Base-by-base conservation (phyloP, 257 asterid genomes). In the Solanum bulbocastanum region DNA sequence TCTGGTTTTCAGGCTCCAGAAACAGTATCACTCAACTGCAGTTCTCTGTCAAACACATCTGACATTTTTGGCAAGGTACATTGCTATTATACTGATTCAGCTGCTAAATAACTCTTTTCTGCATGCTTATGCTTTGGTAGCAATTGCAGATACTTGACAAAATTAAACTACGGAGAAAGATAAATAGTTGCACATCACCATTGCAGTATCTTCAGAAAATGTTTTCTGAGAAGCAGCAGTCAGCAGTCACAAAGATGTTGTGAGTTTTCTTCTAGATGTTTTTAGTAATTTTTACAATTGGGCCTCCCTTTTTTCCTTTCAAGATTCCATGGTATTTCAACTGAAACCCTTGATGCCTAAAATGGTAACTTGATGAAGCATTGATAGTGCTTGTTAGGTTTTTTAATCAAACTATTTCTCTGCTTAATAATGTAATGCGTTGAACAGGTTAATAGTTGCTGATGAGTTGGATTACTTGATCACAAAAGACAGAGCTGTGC, bases 381-480 rank as follows among this genome's bases (percentile, higher is more conserved):
- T 33, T 32, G 58, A 18, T 27, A 49, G 42, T 30, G 85, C 86
- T 32, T 82, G 30, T 82, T 82, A 30, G 69, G 27, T 68, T 52
- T 72, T 49, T 76, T 39, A 44, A 68, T 68, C 56, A 74, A 78
- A 52, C 69, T 78, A 49, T 52, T 56, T 87, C n/a, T 87, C 7
- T 78, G 69, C 88, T 78, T 27, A 62, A 44, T 32, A 60, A 39
- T 4, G 30, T 44, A 69, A 15, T 11, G 30, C 25, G 9, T 62
- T 66, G 82, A 83, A 91, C 95, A 97, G 99, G 87, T 90, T 97
- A 65, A 90, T 97, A 88, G 84, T 97, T 85, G 99, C 93, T 88
- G 99, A 97, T 83, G 99, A 97, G 93, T 91, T 97, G 94, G 99
- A 97, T 94, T 97, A 94, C 91, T 93, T 97, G 92, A 95, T 97